Percentiles rank a stretch among this genome's conserved stretches.
Evolutionary conservation across 768 basidiomycete species (phyloP).

Genomic region (Hericium erinaceus): DNA sequence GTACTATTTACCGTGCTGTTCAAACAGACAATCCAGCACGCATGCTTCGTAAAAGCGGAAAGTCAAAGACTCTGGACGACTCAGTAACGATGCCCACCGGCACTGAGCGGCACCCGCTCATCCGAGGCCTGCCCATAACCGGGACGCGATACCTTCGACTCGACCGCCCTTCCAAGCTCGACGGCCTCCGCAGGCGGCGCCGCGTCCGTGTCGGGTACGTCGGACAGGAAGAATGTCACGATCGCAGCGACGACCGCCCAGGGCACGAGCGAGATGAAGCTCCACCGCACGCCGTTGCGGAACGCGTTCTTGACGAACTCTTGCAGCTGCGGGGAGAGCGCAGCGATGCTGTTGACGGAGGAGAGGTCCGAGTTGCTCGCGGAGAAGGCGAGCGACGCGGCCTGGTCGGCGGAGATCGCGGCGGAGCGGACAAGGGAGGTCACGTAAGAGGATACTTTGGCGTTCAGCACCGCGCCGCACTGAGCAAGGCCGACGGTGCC

Average conservation of each 20-base stretch:
- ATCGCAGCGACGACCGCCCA: conserved; percentile 32
- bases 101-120: too few relatives aligned
- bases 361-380: conserved; percentile 16
- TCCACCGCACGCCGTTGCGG: conserved; percentile 30
- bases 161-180: too few relatives aligned
- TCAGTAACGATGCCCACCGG: too few relatives aligned
- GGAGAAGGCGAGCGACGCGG: conserved; percentile 17
- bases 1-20: too few relatives aligned
- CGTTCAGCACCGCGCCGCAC: conserved; percentile 38
- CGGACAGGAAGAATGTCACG: conserved; percentile 28
- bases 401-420: conserved; percentile 21
- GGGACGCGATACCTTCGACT: too few relatives aligned
- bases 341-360: conserved; percentile 28
- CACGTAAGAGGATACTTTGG: conserved; percentile 31
- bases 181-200: too few relatives aligned
- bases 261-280: conserved; percentile 39
- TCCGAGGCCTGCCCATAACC: too few relatives aligned
- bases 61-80: too few relatives aligned
- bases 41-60: too few relatives aligned
- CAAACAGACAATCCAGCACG: too few relatives aligned
- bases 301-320: conserved; percentile 31
- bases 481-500: conserved; percentile 47
- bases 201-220: conserved; percentile 24
- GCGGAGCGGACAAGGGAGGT: conserved; percentile 17
- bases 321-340: conserved; percentile 28